These are phyloP conservation scores for Taiozyma onychis DNA, from an alignment of 1,139 yeast species.

Conservation along the genomic window DNA sequence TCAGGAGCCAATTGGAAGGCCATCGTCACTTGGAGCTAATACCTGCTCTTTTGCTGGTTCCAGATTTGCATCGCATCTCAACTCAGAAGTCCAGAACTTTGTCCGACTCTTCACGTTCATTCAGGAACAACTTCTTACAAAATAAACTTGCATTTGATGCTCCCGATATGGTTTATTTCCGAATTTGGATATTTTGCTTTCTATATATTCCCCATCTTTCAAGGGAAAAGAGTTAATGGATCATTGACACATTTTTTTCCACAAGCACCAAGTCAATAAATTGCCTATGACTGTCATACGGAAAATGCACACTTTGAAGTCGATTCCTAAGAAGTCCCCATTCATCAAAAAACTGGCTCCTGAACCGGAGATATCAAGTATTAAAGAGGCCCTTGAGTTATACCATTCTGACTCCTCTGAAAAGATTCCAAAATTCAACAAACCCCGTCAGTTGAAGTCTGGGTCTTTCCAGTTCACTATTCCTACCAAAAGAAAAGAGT, in stretches of 20 bases:
- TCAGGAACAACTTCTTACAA: neutral
- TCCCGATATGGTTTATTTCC: neutral
- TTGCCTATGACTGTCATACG: neutral
- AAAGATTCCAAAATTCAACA: constrained; percentile 29
- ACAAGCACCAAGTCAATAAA: neutral
- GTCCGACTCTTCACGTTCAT: neutral
- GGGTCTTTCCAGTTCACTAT: constrained; percentile 70
- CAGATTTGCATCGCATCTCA: no score
- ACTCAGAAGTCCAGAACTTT: no score
- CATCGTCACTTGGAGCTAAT: no score
- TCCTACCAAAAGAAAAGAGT: constrained; percentile 56
- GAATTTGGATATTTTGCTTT: neutral
- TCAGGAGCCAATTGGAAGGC: no score
- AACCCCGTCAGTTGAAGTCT: constrained; percentile 53
- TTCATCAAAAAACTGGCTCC: constrained; percentile 50
- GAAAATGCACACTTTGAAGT: constrained; percentile 18
- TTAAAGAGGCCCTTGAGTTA: constrained; percentile 41
- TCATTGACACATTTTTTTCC: neutral
- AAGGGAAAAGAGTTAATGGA: neutral
- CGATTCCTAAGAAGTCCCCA: constrained; percentile 37
- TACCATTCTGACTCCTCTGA: constrained; percentile 18
- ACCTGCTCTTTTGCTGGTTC: no score
- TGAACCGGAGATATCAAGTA: constrained; percentile 52
- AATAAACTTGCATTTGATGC: neutral
- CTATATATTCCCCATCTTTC: neutral